Conservation (phyloP, 306 rosid genomes). For the Castanea mollissima region DNA sequence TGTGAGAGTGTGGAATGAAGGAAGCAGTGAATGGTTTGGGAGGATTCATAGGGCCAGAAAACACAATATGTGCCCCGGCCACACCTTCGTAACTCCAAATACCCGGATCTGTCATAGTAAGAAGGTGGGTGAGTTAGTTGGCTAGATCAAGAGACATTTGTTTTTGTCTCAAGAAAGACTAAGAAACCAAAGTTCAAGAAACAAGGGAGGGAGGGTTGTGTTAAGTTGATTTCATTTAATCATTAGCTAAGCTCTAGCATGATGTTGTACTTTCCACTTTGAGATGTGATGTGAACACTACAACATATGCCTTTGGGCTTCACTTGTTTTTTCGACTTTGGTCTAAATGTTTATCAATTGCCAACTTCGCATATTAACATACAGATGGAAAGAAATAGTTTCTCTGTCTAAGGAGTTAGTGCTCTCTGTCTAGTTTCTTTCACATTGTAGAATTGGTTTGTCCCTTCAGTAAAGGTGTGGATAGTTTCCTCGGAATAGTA, state of each 20-base stretch:
- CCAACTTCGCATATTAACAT: no score
- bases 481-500: no score
- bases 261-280: neutral
- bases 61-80: no score
- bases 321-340: neutral
- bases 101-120: neutral
- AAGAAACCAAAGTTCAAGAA: slow-evolving; percentile 59
- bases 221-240: neutral
- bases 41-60: slow-evolving; percentile 14
- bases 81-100: no score
- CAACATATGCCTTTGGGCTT: neutral
- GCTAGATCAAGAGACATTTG: slow-evolving; percentile 44
- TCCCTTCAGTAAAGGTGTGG: no score
- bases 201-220: neutral
- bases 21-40: slow-evolving; percentile 14
- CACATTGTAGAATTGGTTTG: no score
- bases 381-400: no score
- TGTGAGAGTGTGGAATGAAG: slow-evolving; percentile 5
- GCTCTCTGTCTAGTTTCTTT: no score
- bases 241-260: neutral
- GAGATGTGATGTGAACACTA: neutral
- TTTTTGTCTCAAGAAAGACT: slow-evolving; percentile 74
- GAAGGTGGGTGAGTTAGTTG: slow-evolving; percentile 33
- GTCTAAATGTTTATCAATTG: no score
- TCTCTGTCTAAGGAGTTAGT: no score